These are phyloP conservation scores for Aspergillus unguis DNA, from an alignment of 2,329 filamentous ascomycete species.

Conservation along the genomic window DNA sequence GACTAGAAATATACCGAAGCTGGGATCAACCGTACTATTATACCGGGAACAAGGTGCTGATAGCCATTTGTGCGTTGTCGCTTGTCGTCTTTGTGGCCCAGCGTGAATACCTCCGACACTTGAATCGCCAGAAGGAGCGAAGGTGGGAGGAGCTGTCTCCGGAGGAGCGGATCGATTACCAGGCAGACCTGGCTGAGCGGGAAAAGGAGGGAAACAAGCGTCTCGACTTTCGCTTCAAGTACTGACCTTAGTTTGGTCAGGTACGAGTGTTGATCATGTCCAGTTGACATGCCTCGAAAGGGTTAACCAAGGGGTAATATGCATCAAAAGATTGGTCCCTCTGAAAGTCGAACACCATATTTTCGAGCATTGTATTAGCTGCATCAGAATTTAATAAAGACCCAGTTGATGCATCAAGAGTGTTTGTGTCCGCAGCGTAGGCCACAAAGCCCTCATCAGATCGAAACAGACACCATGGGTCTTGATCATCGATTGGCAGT, in stretches of 20 bases:
- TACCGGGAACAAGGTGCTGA: constrained; percentile 52
- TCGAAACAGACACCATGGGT: too few species aligned
- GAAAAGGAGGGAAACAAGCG: constrained; percentile 51
- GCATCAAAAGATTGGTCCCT: neutral
- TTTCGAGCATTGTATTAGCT: neutral
- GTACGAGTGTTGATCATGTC: too few species aligned
- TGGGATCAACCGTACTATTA: constrained; percentile 54
- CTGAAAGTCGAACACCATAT: neutral
- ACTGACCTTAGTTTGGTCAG: constrained; percentile 23
- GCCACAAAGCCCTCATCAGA: too few species aligned
- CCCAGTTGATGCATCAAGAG: too few species aligned
- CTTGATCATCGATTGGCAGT: too few species aligned
- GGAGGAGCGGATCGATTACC: constrained; percentile 47
- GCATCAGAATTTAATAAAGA: too few species aligned
- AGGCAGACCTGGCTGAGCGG: constrained; percentile 43
- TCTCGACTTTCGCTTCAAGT: constrained; percentile 52
- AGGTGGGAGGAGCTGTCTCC: constrained; percentile 47
- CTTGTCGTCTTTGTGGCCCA: constrained; percentile 49
- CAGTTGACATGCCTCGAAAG: too few species aligned
- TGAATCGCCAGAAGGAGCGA: constrained; percentile 51
- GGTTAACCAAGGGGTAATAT: neutral
- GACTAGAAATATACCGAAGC: constrained; percentile 48
- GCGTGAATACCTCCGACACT: constrained; percentile 42
- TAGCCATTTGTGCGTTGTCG: constrained; percentile 49
- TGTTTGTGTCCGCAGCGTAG: too few species aligned